phyloP scores from a whole-genome alignment of 768 basidiomycete genomes.

The Lactarius deliciosus region DNA sequence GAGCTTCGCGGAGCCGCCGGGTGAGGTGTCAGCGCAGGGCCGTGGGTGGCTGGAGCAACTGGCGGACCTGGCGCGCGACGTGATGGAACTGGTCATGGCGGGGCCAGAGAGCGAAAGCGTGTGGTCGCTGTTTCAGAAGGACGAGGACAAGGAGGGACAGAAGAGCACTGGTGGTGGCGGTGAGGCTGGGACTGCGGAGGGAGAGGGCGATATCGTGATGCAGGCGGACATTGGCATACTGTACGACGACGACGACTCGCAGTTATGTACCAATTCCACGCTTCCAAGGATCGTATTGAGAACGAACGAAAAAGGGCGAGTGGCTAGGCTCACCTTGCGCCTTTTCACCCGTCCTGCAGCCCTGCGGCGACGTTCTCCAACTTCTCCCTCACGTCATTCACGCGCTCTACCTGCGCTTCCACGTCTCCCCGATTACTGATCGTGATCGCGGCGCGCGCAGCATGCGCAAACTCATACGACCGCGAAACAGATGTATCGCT shows the following conservation, averaged over 20 bases:
- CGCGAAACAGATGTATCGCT: constrained; percentile 45
- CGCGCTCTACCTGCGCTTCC: constrained; percentile 49
- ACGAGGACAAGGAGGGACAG: constrained; percentile 1
- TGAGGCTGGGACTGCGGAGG: neutral
- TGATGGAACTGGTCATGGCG: constrained; percentile 37
- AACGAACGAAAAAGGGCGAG: neutral
- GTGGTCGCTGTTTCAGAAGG: constrained; percentile 37
- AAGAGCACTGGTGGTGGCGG: neutral
- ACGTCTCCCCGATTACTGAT: constrained; percentile 52
- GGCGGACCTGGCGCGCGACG: constrained; percentile 33
- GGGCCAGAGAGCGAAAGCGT: constrained; percentile 35
- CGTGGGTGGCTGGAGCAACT: constrained; percentile 31
- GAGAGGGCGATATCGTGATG: constrained; percentile 10
- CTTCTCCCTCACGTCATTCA: constrained; percentile 54
- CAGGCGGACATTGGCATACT: neutral
- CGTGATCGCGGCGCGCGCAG: constrained; percentile 57
- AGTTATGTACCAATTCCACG: neutral
- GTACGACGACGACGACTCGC: constrained; percentile 1
- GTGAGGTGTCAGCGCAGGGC: constrained; percentile 29
- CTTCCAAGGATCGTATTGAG: no score
- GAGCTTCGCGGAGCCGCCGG: constrained; percentile 51
- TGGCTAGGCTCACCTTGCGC: neutral
- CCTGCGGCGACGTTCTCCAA: constrained; percentile 53
- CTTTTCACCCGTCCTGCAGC: constrained; percentile 7
- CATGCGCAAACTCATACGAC: constrained; percentile 60